These are phyloP conservation scores for Urochloa ruziziensis DNA, from an alignment of 176 grass and related monocot species.

Conservation along the genomic window DNA sequence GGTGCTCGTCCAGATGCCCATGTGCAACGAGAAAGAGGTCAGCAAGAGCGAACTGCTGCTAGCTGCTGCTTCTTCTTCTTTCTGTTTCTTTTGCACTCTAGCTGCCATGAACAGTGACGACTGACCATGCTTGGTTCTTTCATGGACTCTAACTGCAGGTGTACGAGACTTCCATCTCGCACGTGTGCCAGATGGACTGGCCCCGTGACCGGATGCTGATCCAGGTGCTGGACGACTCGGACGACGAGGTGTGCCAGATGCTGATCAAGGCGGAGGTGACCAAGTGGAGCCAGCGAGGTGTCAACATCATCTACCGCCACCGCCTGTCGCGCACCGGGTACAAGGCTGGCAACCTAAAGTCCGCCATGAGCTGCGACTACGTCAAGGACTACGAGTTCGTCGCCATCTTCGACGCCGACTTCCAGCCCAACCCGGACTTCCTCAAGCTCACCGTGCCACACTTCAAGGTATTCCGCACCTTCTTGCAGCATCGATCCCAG, in stretches of 20 bases:
- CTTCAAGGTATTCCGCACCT: conserved; percentile 57
- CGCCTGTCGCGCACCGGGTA: conserved; percentile 78
- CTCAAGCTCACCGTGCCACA: conserved; percentile 93
- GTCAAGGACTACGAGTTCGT: conserved; percentile 88
- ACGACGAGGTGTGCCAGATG: conserved; percentile 70
- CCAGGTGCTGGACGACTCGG: conserved; percentile 94
- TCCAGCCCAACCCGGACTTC: conserved; percentile 94
- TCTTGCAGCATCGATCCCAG: neutral
- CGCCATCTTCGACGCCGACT: conserved; percentile 96
- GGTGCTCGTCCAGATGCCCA: conserved; percentile 95
- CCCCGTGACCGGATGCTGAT: conserved; percentile 71
- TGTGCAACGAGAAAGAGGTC: conserved; percentile 98
- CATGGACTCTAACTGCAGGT: conserved; percentile 53
- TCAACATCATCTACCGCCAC: conserved; percentile 89
- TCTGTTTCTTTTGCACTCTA: neutral
- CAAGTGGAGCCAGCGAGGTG: conserved; percentile 82
- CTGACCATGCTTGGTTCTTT: neutral
- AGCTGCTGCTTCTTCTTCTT: neutral
- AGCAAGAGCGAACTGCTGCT: too few species aligned
- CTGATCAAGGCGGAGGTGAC: conserved; percentile 82
- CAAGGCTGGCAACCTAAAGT: conserved; percentile 97
- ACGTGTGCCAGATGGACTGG: conserved; percentile 92
- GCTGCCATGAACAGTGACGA: neutral
- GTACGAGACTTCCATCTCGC: conserved; percentile 89
- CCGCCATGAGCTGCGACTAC: conserved; percentile 93